These are phyloP conservation scores for Tardiomyces digboiensis DNA, from an alignment of 1,139 yeast species.

Conservation along the genomic window DNA sequence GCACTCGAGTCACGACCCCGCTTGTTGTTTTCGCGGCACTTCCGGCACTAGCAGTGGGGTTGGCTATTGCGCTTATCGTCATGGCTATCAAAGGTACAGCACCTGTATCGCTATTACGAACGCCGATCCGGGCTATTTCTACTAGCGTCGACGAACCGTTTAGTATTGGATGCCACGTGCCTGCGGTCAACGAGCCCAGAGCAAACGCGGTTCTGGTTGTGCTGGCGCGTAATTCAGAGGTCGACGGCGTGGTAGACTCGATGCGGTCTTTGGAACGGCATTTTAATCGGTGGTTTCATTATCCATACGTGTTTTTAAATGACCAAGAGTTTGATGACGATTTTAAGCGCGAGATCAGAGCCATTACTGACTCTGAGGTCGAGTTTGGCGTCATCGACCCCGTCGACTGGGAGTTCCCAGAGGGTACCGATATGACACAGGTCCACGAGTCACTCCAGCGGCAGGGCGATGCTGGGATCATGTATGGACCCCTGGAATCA, in stretches of 20 bases:
- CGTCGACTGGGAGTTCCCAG: conserved; percentile 50
- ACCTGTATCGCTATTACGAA: background rate
- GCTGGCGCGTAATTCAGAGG: conserved; percentile 66
- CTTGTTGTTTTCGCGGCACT: background rate
- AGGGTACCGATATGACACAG: conserved; percentile 25
- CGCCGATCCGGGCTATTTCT: background rate
- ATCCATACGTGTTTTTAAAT: conserved; percentile 84
- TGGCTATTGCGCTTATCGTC: background rate
- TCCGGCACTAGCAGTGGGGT: background rate
- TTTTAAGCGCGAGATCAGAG: conserved; percentile 42
- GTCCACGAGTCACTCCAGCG: conserved; percentile 46
- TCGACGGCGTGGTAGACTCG: conserved; percentile 57
- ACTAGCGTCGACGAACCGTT: conserved; percentile 22
- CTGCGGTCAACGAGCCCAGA: conserved; percentile 22
- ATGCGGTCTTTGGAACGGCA: conserved; percentile 70
- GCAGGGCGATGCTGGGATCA: conserved; percentile 73
- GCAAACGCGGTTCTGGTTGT: conserved; percentile 83
- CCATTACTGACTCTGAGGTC: conserved; percentile 46
- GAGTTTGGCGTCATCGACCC: conserved; percentile 51
- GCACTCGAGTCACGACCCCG: background rate
- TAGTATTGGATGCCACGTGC: conserved; percentile 26
- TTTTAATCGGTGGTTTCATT: conserved; percentile 83
- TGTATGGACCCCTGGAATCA: conserved; percentile 72
- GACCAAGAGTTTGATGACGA: conserved; percentile 61
- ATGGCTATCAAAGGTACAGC: background rate